Evolutionary conservation across 805 yeast species (phyloP).

Genomic region (Schwanniomyces polymorphus): DNA sequence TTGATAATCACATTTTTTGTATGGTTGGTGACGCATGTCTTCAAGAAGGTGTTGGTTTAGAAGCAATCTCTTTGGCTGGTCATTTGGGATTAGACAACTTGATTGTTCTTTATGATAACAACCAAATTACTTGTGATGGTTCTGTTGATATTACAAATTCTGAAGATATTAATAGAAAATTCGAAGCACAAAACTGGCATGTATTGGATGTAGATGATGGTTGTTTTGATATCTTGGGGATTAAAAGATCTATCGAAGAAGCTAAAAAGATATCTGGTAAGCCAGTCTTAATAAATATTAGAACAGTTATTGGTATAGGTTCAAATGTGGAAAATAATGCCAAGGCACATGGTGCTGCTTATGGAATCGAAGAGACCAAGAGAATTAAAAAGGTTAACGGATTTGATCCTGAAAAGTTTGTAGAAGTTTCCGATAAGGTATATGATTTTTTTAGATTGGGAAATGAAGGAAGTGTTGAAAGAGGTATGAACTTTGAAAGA

Average conservation of each 20-base stretch:
- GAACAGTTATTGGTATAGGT: conserved; percentile 94
- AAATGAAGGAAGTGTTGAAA: conserved; percentile 44
- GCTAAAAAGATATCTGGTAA: conserved; percentile 77
- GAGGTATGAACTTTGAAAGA: conserved; percentile 66
- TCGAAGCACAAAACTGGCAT: conserved; percentile 95
- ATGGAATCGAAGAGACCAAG: conserved; percentile 86
- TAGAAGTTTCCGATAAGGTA: conserved; percentile 82
- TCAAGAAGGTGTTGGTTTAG: conserved; percentile 96
- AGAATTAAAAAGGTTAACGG: conserved; percentile 84
- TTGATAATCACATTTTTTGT: conserved; percentile 74
- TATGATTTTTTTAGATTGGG: conserved; percentile 56
- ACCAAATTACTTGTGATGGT: conserved; percentile 97
- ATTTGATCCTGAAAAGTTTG: conserved; percentile 80
- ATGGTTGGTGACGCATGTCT: conserved; percentile 97
- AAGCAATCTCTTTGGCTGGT: conserved; percentile 94
- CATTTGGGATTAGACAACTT: conserved; percentile 91
- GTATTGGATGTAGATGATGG: conserved; percentile 75
- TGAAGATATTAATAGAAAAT: conserved; percentile 83
- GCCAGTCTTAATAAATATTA: conserved; percentile 87
- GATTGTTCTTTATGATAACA: conserved; percentile 95
- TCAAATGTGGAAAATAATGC: conserved; percentile 83
- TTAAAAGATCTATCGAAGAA: conserved; percentile 71
- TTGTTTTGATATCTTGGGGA: conserved; percentile 71
- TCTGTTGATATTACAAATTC: conserved; percentile 85
- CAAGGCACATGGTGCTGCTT: conserved; percentile 94